Evolutionary conservation across 2,329 filamentous ascomycete genomes (phyloP).

Genomic region (Ramichloridium luteum): DNA sequence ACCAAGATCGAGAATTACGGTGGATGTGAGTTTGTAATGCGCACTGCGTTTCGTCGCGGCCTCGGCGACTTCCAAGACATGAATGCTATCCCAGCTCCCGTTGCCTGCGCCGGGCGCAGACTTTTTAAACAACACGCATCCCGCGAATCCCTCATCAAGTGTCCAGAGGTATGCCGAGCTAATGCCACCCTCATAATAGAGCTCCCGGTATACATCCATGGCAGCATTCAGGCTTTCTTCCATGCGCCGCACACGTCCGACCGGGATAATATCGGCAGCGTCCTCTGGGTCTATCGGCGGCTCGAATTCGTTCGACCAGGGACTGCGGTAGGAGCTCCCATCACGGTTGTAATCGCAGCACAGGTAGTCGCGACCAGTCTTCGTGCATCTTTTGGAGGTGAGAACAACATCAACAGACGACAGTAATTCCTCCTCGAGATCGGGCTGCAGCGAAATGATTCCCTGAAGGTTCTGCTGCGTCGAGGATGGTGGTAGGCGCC

Average conservation of each 20-base stretch:
- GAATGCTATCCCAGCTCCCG: slow-evolving; percentile 86
- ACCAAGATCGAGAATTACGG: slow-evolving; percentile 82
- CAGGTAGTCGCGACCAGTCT: slow-evolving; percentile 87
- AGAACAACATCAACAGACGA: slow-evolving; percentile 96
- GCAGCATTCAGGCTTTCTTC: slow-evolving; percentile 90
- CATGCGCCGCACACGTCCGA: slow-evolving; percentile 83
- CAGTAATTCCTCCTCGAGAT: slow-evolving; percentile 92
- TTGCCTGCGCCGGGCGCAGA: slow-evolving; percentile 38
- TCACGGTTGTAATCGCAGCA: slow-evolving; percentile 99
- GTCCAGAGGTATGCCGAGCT: slow-evolving; percentile 98
- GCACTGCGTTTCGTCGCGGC: slow-evolving; percentile 62
- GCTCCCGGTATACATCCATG: slow-evolving; percentile 89
- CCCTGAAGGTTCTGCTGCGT: slow-evolving; percentile 77
- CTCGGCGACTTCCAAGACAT: slow-evolving; percentile 95
- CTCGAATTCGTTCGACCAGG: slow-evolving; percentile 99
- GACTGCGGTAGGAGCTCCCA: slow-evolving; percentile 91
- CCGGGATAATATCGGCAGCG: slow-evolving; percentile 73
- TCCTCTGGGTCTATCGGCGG: slow-evolving; percentile 64
- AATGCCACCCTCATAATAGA: slow-evolving; percentile 95
- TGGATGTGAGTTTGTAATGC: slow-evolving; percentile 96
- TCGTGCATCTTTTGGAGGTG: slow-evolving; percentile 69
- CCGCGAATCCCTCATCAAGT: slow-evolving; percentile 92
- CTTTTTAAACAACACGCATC: slow-evolving; percentile 92
- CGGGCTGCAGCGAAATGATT: slow-evolving; percentile 78
- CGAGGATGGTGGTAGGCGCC: slow-evolving; percentile 88